Evolutionary conservation across 306 rosid genomes (phyloP).

Genomic region (Gastrolobium villosum): DNA sequence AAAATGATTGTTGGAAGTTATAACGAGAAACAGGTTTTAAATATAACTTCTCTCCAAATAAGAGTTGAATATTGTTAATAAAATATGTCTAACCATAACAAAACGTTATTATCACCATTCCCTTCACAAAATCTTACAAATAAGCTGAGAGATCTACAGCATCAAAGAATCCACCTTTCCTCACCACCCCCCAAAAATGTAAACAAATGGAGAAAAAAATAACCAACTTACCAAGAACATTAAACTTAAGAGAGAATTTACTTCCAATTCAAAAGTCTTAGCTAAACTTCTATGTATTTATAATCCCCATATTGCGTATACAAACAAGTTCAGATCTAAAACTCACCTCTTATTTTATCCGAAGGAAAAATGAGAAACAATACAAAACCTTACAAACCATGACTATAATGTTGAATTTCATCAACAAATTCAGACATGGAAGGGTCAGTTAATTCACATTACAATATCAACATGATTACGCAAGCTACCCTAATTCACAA

Average conservation of each 20-base stretch:
- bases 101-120: neutral
- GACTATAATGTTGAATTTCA: neutral
- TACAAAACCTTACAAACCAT: neutral
- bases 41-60: too few relatives aligned
- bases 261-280: neutral
- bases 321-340: neutral
- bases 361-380: neutral
- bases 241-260: neutral
- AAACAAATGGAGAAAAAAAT: neutral
- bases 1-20: too few relatives aligned
- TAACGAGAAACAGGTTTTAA: too few relatives aligned
- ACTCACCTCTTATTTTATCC: neutral
- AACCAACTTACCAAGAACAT: neutral
- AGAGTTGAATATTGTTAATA: neutral
- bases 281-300: neutral
- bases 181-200: neutral
- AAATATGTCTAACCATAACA: neutral
- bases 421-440: conserved; percentile 3
- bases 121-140: neutral
- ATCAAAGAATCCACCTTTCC: conserved; percentile 8
- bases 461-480: neutral
- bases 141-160: neutral
- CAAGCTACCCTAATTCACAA: neutral
- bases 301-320: neutral
- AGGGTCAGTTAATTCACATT: neutral